Conservation (phyloP, 805 yeast genomes). For the Wickerhamiella slavikovae region DNA sequence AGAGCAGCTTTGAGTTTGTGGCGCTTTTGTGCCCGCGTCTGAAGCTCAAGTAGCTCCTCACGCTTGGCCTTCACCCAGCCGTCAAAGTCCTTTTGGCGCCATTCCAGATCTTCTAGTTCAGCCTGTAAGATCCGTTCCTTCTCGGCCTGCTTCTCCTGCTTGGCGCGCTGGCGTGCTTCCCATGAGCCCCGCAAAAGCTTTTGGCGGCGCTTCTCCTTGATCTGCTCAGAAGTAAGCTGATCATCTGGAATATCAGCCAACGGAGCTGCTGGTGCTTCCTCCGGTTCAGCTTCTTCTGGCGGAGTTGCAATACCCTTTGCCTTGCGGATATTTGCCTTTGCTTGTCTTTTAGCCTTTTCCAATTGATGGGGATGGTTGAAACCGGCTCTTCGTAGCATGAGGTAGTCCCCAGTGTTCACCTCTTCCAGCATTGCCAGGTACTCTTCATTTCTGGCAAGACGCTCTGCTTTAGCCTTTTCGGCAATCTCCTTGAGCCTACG, state of each 20-base stretch:
- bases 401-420: conserved; percentile 51
- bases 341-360: conserved; percentile 30
- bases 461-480: conserved; percentile 61
- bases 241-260: conserved; percentile 70
- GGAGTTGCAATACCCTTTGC: background rate
- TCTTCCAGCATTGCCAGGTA: conserved; percentile 44
- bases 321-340: background rate
- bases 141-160: conserved; percentile 54
- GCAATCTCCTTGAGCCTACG: conserved; percentile 85
- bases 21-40: conserved; percentile 45
- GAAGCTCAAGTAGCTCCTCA: conserved; percentile 32
- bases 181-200: conserved; percentile 62
- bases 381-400: conserved; percentile 41
- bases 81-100: conserved; percentile 53
- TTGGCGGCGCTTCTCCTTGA: conserved; percentile 76
- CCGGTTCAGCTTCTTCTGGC: conserved; percentile 6
- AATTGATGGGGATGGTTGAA: conserved; percentile 26
- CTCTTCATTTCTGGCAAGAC: conserved; percentile 54
- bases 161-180: conserved; percentile 73
- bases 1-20: conserved; percentile 53
- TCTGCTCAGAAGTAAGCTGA: conserved; percentile 54
- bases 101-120: conserved; percentile 44
- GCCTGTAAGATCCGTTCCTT: conserved; percentile 37
- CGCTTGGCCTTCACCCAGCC: conserved; percentile 70
- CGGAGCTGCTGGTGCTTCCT: conserved; percentile 36